Evolutionary conservation across 176 grass and related monocot genomes (phyloP), one percentile per base, ranked within the genome.

Genomic region (Oryza coarctata): DNA sequence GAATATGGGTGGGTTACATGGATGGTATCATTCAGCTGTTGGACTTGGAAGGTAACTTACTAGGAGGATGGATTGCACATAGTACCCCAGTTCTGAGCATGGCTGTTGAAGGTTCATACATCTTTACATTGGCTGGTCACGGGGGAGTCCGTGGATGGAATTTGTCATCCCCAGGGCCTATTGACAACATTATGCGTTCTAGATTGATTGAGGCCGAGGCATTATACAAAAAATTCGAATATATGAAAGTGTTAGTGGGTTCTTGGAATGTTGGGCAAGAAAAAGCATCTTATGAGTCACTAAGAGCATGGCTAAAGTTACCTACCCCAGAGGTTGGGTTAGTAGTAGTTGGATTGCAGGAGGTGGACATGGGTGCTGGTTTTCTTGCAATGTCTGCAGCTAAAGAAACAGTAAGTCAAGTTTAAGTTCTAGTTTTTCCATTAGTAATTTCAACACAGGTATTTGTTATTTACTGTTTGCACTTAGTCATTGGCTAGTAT

Each of bases 201-300:
- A 83, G 82, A 39, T 79, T 95, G 62, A 81, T 79, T 68, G 74
- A 87, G 47, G 87, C 81, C 79, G 88, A 89, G 63, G 14, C 41
- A 33, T 84, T 67, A 26, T 96, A 89, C 84, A 93, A 66, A 64
- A 87, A 50, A 12, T 43, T 79, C 31, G 91, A 91, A 74, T 74
- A 92, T 74, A 74, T 96, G 70, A 93, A 96, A 80, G 74, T 93
- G 52, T 77, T 96, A 35, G 82, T 88, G 47, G 91, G 93, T 82
- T 88, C 88, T 40, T 96, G 93, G 93, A 96, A 96, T 90, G 93
- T 96, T 80, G 93, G 90, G 65, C 93, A 96, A 83, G 93, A 96
- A 86, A 93, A 89, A 40, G 86, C 93, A 82, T 88, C 85, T 84
- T 65, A 41, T 70, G 86, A 90, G 61, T 93, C 93, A 13, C 62